Percentiles rank a stretch among this genome's conserved stretches.
Conservation (phyloP, 2,329 filamentous ascomycete genomes). For the Lasiodiplodia sp. region DNA sequence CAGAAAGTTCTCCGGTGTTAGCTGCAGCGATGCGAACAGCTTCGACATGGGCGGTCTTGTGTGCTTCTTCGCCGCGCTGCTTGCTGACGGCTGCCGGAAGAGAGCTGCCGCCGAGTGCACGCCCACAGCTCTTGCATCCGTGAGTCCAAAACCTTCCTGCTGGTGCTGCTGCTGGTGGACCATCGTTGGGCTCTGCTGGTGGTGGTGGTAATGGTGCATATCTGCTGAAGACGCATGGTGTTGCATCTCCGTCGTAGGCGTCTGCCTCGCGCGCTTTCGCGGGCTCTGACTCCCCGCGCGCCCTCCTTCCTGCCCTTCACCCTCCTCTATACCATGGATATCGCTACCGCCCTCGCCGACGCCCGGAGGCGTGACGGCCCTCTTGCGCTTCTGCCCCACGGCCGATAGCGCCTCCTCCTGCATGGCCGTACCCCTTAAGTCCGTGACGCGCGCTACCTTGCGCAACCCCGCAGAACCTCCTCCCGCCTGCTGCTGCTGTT, state of each 20-base stretch:
- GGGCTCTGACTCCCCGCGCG: conserved; percentile 29
- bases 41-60: conserved; percentile 66
- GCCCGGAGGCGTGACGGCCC: not conserved
- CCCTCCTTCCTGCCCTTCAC: not conserved
- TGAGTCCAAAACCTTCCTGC: conserved; percentile 27
- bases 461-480: conserved; percentile 1
- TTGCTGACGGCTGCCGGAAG: conserved; percentile 54
- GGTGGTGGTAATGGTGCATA: not conserved
- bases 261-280: conserved; percentile 33
- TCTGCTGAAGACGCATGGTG: not conserved
- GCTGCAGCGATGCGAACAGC: conserved; percentile 62
- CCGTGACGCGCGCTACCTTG: conserved; percentile 12
- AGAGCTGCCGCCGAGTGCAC: conserved; percentile 61
- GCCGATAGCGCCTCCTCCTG: conserved; percentile 3
- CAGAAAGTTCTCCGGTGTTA: conserved; percentile 64
- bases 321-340: not conserved
- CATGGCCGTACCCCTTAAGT: conserved; percentile 26
- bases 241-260: conserved; percentile 2
- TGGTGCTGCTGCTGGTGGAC: not conserved
- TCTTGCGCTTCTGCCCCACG: conserved; percentile 28
- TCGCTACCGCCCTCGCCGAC: not conserved
- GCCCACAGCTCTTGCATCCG: conserved; percentile 55
- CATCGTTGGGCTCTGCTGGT: conserved; percentile 9
- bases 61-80: conserved; percentile 60
- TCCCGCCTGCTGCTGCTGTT: not conserved